phyloP scores from a whole-genome alignment of 192 early-diverging fungal genomes.

The Rhizophlyctis rosea region DNA sequence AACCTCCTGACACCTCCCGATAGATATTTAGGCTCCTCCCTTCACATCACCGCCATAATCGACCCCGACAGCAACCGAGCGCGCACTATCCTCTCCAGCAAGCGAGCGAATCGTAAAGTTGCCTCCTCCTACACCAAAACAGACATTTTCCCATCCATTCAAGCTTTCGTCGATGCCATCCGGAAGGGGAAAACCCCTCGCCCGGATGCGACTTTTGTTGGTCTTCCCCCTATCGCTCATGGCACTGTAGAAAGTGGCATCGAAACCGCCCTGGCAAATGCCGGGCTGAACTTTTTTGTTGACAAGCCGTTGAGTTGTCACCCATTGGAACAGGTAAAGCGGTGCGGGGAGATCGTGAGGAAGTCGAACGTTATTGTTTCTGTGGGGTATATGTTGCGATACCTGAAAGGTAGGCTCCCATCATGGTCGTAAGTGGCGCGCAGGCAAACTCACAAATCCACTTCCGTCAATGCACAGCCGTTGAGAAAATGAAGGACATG shows the following conservation, averaged over 20 bases:
- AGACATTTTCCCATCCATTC: neutral
- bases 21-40: neutral
- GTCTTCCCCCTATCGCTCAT: slow-evolving; percentile 3
- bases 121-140: slow-evolving; percentile 6
- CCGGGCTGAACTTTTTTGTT: slow-evolving; percentile 10
- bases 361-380: neutral
- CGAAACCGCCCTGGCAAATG: neutral
- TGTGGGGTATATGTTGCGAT: slow-evolving; percentile 12
- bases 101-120: no score
- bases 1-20: neutral
- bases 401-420: neutral
- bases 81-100: no score
- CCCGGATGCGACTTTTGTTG: slow-evolving; percentile 5
- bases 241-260: neutral
- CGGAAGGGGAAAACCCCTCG: neutral
- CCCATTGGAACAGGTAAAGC: neutral
- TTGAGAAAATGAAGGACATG: slow-evolving; percentile 6
- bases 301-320: slow-evolving; percentile 2
- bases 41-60: slow-evolving; percentile 6
- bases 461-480: no score
- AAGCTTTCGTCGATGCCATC: neutral
- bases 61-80: neutral
- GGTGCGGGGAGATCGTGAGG: neutral
- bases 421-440: no score
- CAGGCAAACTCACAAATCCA: neutral